Evolutionary conservation across 768 basidiomycete species (phyloP).

Genomic region (Podaxis pistillaris): DNA sequence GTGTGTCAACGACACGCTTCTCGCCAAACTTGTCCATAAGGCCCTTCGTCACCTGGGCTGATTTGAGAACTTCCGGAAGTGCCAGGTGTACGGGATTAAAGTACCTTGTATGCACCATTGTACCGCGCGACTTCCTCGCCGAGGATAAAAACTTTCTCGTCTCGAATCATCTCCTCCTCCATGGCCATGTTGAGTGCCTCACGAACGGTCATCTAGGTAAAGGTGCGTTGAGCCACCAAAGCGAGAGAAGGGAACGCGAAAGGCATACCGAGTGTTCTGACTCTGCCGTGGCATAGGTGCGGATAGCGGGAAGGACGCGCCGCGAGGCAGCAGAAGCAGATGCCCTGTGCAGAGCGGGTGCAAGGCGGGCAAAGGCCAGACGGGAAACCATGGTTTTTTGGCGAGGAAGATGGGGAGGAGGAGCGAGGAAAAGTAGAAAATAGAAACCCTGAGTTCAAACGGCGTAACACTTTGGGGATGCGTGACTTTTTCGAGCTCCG

Average conservation of each 20-base stretch:
- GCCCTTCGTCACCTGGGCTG: slow-evolving; percentile 87
- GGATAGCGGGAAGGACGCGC: slow-evolving; percentile 40
- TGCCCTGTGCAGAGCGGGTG: slow-evolving; percentile 53
- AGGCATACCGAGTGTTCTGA: slow-evolving; percentile 39
- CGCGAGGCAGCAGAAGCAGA: slow-evolving; percentile 41
- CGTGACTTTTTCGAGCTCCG: slow-evolving; percentile 18
- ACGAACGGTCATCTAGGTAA: slow-evolving; percentile 88
- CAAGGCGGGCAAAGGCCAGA: slow-evolving; percentile 61
- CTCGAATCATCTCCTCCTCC: slow-evolving; percentile 99
- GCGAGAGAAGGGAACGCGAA: slow-evolving; percentile 23
- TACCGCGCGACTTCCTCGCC: slow-evolving; percentile 99
- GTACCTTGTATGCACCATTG: slow-evolving; percentile 95
- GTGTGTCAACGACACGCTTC: slow-evolving; percentile 96
- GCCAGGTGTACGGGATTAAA: slow-evolving; percentile 15
- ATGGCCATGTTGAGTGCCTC: slow-evolving; percentile 97
- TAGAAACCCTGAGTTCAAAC: slow-evolving; percentile 7
- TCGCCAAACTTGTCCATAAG: slow-evolving; percentile 99
- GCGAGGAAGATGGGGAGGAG: slow-evolving; percentile 28
- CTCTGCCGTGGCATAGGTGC: slow-evolving; percentile 63
- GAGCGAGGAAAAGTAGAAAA: slow-evolving; percentile 15
- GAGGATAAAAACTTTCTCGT: slow-evolving; percentile 91
- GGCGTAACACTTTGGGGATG: slow-evolving; percentile 17
- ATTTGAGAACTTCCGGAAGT: slow-evolving; percentile 16
- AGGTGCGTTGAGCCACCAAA: slow-evolving; percentile 7
- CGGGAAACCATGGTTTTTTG: slow-evolving; percentile 57